These are phyloP conservation scores for Phoenix roebelenii DNA, from an alignment of 176 grass and related monocot species.

Conservation along the genomic window DNA sequence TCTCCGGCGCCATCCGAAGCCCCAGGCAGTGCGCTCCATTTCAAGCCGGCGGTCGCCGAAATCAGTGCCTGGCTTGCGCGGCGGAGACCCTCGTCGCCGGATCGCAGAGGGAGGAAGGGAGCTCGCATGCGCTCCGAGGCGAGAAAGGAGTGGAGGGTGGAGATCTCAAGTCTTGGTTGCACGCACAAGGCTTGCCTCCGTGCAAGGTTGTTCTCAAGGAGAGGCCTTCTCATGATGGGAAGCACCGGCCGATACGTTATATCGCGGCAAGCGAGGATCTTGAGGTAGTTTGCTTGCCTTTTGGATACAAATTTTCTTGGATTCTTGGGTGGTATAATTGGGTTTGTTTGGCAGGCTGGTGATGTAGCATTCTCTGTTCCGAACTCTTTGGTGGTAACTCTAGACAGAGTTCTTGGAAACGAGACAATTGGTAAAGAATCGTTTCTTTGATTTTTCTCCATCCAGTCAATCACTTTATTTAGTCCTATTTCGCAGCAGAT, in stretches of 20 bases:
- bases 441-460: not conserved
- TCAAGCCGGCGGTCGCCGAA: slow-evolving; percentile 17
- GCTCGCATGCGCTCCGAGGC: slow-evolving; percentile 10
- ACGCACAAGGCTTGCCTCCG: slow-evolving; percentile 40
- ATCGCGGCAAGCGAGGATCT: slow-evolving; percentile 63
- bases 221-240: slow-evolving; percentile 48
- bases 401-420: slow-evolving; percentile 83
- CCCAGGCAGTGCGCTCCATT: not conserved
- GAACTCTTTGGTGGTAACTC: slow-evolving; percentile 74
- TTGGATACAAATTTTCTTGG: too few relatives aligned
- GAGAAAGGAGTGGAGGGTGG: slow-evolving; percentile 12
- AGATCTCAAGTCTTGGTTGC: slow-evolving; percentile 65
- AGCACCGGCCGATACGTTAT: slow-evolving; percentile 53
- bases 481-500: too few relatives aligned
- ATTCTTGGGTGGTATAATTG: slow-evolving; percentile 1
- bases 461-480: not conserved
- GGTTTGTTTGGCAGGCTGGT: slow-evolving; percentile 39
- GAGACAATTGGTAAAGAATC: slow-evolving; percentile 69
- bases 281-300: slow-evolving; percentile 26
- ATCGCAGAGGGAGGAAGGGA: slow-evolving; percentile 19
- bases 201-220: slow-evolving; percentile 66
- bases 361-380: slow-evolving; percentile 87
- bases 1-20: slow-evolving; percentile 12
- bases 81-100: slow-evolving; percentile 39
- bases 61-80: slow-evolving; percentile 34